A percentile compares a stretch with the other conserved stretches of the same genome.
Conservation (phyloP, 805 yeast genomes). For the Suhomyces tanzawaensis region DNA sequence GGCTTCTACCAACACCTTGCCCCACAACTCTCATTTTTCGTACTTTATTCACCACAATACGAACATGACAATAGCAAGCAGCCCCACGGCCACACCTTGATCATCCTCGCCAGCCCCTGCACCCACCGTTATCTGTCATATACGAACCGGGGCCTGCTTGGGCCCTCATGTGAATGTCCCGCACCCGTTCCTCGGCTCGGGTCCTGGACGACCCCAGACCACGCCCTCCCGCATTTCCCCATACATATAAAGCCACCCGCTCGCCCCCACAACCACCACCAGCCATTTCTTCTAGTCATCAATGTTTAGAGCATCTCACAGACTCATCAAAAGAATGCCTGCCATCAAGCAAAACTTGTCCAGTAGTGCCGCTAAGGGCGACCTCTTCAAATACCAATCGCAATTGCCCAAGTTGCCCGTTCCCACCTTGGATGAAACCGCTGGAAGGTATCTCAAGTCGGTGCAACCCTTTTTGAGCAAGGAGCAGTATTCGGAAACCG, state of each 20-base stretch:
- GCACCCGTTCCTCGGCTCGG: too few species aligned
- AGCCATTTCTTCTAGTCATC: background rate
- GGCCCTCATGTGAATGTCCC: too few species aligned
- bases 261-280: too few species aligned
- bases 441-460: conserved; percentile 64
- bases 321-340: conserved; percentile 9
- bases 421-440: conserved; percentile 73
- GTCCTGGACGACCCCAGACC: too few species aligned
- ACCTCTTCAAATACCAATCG: conserved; percentile 68
- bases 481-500: conserved; percentile 49
- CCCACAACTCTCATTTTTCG: too few species aligned
- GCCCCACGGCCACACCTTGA: too few species aligned
- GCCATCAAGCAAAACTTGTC: conserved; percentile 14
- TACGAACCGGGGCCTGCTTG: too few species aligned
- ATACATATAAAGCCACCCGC: background rate
- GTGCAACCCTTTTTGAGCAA: conserved; percentile 64
- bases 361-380: conserved; percentile 49
- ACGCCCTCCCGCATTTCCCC: background rate
- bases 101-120: too few species aligned
- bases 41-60: too few species aligned
- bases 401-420: conserved; percentile 84
- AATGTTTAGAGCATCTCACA: conserved; percentile 9
- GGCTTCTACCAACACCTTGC: too few species aligned
- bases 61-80: too few species aligned
- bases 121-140: too few species aligned